phyloP scores from a whole-genome alignment of 2,329 filamentous ascomycete genomes.

The Hymenoscyphus fructigenus region DNA sequence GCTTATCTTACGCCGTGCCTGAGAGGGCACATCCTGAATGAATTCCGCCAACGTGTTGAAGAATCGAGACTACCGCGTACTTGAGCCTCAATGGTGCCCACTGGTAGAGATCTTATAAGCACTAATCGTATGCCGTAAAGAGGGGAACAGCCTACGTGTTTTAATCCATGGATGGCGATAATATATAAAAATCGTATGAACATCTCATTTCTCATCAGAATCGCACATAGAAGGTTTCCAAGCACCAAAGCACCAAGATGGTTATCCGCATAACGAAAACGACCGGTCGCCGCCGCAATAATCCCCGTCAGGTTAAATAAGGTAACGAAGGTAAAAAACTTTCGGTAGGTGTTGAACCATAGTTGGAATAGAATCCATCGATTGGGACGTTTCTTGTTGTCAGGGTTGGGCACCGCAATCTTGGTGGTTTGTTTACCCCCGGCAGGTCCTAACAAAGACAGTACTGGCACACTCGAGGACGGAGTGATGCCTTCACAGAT shows the following conservation, averaged over 20 bases:
- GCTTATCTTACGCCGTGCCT: conserved; percentile 38
- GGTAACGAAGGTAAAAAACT: conserved; percentile 42
- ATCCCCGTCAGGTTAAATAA: conserved; percentile 40
- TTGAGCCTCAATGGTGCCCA: conserved; percentile 42
- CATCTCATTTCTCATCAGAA: conserved; percentile 43
- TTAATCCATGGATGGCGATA: conserved; percentile 41
- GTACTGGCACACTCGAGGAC: conserved; percentile 30
- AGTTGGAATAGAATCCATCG: conserved; percentile 40
- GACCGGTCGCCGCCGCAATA: conserved; percentile 36
- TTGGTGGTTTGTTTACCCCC: conserved; percentile 13
- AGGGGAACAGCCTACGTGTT: conserved; percentile 35
- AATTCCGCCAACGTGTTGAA: conserved; percentile 45
- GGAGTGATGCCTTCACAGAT: conserved; percentile 38
- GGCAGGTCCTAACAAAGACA: conserved; percentile 31
- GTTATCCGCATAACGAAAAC: conserved; percentile 40
- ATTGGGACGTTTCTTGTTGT: conserved; percentile 18
- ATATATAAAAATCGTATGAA: conserved; percentile 41
- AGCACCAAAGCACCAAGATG: conserved; percentile 42
- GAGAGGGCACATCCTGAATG: conserved; percentile 44
- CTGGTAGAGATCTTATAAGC: conserved; percentile 27
- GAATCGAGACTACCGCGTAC: conserved; percentile 38
- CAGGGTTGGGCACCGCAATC: conserved; percentile 7
- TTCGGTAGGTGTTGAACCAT: conserved; percentile 44
- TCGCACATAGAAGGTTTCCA: conserved; percentile 41
- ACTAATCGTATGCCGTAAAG: background rate